Evolutionary conservation across 441 rosid species (phyloP).

Genomic region (Macaranga tanarius): DNA sequence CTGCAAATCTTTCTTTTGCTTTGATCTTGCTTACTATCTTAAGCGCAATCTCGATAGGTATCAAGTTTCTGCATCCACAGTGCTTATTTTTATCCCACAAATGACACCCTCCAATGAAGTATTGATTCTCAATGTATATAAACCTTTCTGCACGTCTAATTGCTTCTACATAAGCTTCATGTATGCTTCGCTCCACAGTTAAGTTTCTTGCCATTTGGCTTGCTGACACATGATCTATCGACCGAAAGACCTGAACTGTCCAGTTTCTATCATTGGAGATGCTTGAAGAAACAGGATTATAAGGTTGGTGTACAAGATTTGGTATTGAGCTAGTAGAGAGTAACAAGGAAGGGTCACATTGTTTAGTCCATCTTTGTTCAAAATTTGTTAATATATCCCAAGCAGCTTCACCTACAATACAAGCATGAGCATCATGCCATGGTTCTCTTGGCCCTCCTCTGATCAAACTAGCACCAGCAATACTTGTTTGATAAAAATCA

Average conservation of each 20-base stretch:
- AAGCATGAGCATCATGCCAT: conserved; percentile 85
- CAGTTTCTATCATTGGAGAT: conserved; percentile 44
- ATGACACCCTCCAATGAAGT: conserved; percentile 83
- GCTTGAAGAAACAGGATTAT: conserved; percentile 25
- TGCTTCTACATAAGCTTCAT: conserved; percentile 70
- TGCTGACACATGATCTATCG: conserved; percentile 65
- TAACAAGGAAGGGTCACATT: conserved; percentile 58
- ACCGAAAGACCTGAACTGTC: conserved; percentile 79
- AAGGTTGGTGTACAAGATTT: conserved; percentile 32
- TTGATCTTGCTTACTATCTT: conserved; percentile 62
- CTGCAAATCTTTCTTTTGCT: conserved; percentile 64
- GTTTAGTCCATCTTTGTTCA: conserved; percentile 84
- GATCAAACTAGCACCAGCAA: conserved; percentile 60
- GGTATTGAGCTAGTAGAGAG: conserved; percentile 40
- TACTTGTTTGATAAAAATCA: conserved; percentile 74
- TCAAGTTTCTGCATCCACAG: conserved; percentile 75
- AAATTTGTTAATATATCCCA: conserved; percentile 67
- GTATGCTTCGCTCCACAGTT: conserved; percentile 63
- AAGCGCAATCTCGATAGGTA: conserved; percentile 78
- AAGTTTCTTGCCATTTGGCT: conserved; percentile 49
- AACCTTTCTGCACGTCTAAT: conserved; percentile 74
- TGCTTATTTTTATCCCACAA: conserved; percentile 63
- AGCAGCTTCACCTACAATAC: conserved; percentile 71
- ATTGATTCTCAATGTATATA: conserved; percentile 88
- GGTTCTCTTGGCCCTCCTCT: conserved; percentile 94